Base-by-base conservation (phyloP, 2,329 filamentous ascomycete species). In the Ambrosiella xylebori region DNA sequence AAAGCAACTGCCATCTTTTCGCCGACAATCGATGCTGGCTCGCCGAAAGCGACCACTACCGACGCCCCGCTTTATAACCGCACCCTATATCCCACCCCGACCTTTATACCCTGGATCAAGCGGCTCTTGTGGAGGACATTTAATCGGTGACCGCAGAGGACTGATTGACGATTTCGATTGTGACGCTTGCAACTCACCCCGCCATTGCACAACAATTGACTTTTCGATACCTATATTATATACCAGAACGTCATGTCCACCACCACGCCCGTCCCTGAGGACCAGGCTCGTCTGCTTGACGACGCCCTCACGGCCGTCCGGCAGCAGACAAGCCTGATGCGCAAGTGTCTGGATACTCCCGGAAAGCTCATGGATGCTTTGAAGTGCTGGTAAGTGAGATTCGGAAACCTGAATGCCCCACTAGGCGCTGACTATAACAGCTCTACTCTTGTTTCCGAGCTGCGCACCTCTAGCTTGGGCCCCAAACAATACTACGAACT, bases 401-500 rank as follows among this genome's bases (percentile, higher is more conserved):
- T 19, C 13, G 27, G 6, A 13, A 9, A 7, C 40, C 38, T 27
- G 11, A 27, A 45, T 12, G 36, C 5, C 15, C n/a, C 15, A 37
- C 19, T 17, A 39, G 17, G 2, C 27, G 2, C 17, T 36, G 12
- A 27, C 47, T n/a, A 63, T 64, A 65, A 60, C 67, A 97, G 93
- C 73, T 98, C 93, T 47, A 98, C 93, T 17, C 81, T 98, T 63
- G 91, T 98, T 61, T 96, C 93, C n/a, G 93, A 98, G 71, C 81
- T 98, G 66, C 88, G 93, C 65, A 98, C 93, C 3, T 95, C 90
- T 70, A 96, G 88, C 66, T 80, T 98, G 56, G 89, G 93, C n/a
- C 93, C 93, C 39, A 98, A 98, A 72, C 93, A 98, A 72, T 98
- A 98, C 76, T 98, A 98, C 71, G 94, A 98, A 75, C 81, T 98